phyloP scores from a whole-genome alignment of 164 flowering plant genomes.

The Euptelea pleiosperma region DNA sequence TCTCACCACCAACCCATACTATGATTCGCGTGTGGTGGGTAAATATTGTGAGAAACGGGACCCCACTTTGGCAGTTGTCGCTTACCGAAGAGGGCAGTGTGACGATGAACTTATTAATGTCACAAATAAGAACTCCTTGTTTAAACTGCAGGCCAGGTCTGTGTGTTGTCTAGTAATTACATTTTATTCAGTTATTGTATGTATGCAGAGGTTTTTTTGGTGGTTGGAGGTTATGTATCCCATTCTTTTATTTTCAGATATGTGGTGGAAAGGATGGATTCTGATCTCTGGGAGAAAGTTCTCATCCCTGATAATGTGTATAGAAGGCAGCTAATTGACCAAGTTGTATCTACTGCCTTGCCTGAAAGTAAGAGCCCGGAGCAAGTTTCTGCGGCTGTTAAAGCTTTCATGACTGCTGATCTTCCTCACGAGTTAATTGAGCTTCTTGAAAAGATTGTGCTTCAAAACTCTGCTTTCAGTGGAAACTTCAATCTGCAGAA shows the following conservation, averaged over 20 bases:
- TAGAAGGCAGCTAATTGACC: conserved; percentile 95
- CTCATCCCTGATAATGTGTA: conserved; percentile 88
- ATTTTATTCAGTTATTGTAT: not conserved
- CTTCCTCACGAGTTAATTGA: conserved; percentile 98
- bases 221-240: conserved; percentile 5
- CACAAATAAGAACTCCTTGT: conserved; percentile 91
- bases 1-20: conserved; percentile 97
- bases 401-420: conserved; percentile 99
- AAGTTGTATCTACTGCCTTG: conserved; percentile 98
- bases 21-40: conserved; percentile 98
- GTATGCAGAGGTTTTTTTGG: not conserved
- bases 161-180: conserved; percentile 11
- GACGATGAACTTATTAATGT: conserved; percentile 98
- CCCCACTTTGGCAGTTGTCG: conserved; percentile 98
- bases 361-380: conserved; percentile 99
- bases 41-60: conserved; percentile 99
- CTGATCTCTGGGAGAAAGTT: conserved; percentile 95
- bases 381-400: conserved; percentile 99
- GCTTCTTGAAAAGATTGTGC: conserved; percentile 98
- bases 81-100: conserved; percentile 97
- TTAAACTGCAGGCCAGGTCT: conserved; percentile 97
- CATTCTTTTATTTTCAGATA: conserved; percentile 51
- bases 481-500: conserved; percentile 97
- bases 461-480: conserved; percentile 99
- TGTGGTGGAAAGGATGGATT: conserved; percentile 99